Evolutionary conservation across 305 asterid genomes (phyloP), one percentile per base, ranked within the genome.

Genomic region (Solanum hybrid): DNA sequence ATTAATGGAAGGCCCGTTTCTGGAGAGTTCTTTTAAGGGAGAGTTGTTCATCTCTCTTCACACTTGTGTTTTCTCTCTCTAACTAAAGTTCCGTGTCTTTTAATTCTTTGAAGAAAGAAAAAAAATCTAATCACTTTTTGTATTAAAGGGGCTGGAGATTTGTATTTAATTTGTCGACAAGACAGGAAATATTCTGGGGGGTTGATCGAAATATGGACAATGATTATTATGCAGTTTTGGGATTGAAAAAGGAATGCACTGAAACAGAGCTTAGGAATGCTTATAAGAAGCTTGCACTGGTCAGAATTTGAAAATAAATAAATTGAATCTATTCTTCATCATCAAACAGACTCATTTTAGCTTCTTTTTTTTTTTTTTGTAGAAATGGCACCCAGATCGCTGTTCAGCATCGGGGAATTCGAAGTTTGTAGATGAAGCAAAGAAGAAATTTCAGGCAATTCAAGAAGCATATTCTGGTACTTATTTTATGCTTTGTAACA

Each of bases 321-420:
- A 36, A 29, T 31, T 20, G 33, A 39, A 39, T 39, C 51, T 39
- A 38, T 38, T n/a, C 34, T 79, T n/a, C 27, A 57, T 36, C 84
- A 24, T 36, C 31, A 39, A 72, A 68, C 22, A 33, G 12, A n/a
- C 70, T 8, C 24, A 61, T 11, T 70, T 70, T 70, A 70, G 15
- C 77, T 70, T n/a, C n/a, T n/a, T n/a, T 2, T 15, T 6, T 0
- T 15, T 15, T 1, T 17, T 65, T 89, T 80, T 51, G n/a, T 83
- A 97, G 99, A 95, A 93, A 95, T 97, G 98, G 98, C 99, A 97
- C 90, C 99, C 99, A 32, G 98, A 97, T 95, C 97, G 99, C 27
- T 91, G 93, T 90, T 92, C 95, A 22, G 93, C 97, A 79, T 82
- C 94, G 1, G 99, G 98, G 81, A 93, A 90, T 91, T 76, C 93